Base-by-base conservation (phyloP, 78 protist species). In the Thecamonas trahens region DNA sequence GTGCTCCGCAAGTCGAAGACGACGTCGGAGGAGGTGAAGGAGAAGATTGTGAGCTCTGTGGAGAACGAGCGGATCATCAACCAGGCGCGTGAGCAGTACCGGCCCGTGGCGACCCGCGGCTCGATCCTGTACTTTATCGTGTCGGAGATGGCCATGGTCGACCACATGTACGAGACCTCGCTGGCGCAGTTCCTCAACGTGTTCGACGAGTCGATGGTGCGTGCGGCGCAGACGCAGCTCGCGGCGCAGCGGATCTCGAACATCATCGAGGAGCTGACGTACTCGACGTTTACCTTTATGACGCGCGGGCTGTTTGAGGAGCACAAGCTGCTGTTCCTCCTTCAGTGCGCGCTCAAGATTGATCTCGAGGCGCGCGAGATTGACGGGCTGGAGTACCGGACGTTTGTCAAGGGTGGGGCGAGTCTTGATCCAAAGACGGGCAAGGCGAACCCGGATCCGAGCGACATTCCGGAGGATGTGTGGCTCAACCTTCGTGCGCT, bases 151-250 rank as follows among this genome's bases (percentile, higher is more conserved):
- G 1, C 84, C 57, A 13, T 64, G 13, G 87, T 93, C 57, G 68
- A 66, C 77, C 37, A 29, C 50, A 93, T 93, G 97, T 93, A 93
- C 79, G 84, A 85, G 73, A 79, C 81, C 34, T 86, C 94, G 4
- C 83, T 93, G 38, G 53, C 52, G 11, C 91, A 84, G 76, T 93
- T 87, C 74, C 52, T 89, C 54, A 44, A 29, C 28, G 70, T 79
- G 20, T 89, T 89, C 64, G 80, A 84, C 71, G 15, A 28, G n/a
- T 29, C 91, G 26, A 61, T 93, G 69, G 44, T 29, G 49, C 42
- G 37, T 18, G 20, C 66, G 22, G 52, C 37, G 50, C 14, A 7
- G 35, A 18, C 77, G 29, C 45, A 72, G 6, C 72, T 61, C 17
- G 45, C 65, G 11, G 65, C 18, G 11, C 80, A 74, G 67, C 77